Conservation (phyloP, 129 eudicot species). For the Centrapalus pauciflorus region DNA sequence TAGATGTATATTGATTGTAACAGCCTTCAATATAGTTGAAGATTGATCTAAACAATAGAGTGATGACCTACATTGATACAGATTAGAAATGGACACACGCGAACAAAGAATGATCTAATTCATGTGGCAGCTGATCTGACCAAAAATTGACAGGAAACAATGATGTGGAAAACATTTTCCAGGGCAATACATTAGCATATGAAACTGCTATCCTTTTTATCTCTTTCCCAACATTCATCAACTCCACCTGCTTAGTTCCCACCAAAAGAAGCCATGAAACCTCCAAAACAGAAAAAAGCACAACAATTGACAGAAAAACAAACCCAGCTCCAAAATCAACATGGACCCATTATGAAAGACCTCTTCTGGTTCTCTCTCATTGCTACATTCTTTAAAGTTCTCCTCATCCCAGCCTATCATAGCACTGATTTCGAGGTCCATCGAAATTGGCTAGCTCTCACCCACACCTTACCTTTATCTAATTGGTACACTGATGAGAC, state of each 20-base stretch:
- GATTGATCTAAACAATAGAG: background rate
- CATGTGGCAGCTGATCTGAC: background rate
- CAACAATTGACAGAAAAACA: background rate
- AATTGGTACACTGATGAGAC: constrained; percentile 62
- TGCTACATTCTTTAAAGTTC: constrained; percentile 43
- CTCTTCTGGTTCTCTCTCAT: constrained; percentile 40
- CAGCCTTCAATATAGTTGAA: background rate
- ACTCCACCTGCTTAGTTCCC: background rate
- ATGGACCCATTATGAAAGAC: constrained; percentile 16
- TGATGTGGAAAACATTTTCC: background rate
- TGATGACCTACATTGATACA: background rate
- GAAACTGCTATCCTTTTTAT: background rate
- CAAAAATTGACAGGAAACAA: background rate
- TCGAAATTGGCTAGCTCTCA: constrained; percentile 68
- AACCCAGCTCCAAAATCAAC: constrained; percentile 6
- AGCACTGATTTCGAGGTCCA: constrained; percentile 83
- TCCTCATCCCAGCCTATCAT: constrained; percentile 60
- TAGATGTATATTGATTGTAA: background rate
- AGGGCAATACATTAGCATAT: background rate
- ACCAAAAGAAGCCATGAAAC: background rate
- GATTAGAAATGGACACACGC: no score
- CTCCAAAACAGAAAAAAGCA: background rate
- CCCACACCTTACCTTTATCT: constrained; percentile 56
- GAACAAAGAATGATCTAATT: background rate
- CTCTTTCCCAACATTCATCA: background rate